These are phyloP conservation scores for Rhodomyrtus tomentosa DNA, from an alignment of 345 rosid genomes.

Conservation along the genomic window DNA sequence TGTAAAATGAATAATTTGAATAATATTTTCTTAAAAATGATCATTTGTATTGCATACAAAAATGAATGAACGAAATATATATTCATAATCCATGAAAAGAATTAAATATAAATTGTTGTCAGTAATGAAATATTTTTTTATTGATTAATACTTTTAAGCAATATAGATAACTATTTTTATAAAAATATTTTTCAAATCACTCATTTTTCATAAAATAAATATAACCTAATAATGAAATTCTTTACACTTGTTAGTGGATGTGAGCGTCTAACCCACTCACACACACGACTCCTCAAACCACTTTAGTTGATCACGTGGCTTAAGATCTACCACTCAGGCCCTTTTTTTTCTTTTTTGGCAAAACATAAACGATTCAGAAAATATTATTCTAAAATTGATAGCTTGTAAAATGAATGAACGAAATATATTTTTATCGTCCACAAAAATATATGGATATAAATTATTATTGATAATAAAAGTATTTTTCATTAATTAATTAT, in stretches of 20 bases:
- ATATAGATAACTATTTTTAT: too few relatives aligned
- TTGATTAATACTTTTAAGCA: too few relatives aligned
- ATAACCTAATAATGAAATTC: not conserved
- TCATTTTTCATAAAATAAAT: too few relatives aligned
- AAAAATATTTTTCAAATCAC: too few relatives aligned
- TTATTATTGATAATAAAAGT: not conserved
- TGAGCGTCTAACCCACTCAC: not conserved
- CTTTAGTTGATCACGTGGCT: not conserved
- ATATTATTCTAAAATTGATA: accelerated
- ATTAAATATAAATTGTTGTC: too few relatives aligned
- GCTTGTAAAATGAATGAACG: not conserved
- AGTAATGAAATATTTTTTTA: too few relatives aligned
- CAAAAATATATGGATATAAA: not conserved
- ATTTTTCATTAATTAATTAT: not conserved
- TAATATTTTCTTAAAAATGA: too few relatives aligned
- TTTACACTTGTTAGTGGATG: not conserved
- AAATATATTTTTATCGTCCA: not conserved
- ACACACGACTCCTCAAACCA: accelerated
- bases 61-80: too few relatives aligned
- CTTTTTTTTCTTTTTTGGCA: accelerated
- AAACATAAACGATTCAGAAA: not conserved
- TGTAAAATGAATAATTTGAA: too few relatives aligned
- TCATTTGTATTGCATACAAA: too few relatives aligned
- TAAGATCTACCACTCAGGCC: not conserved
- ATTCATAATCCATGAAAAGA: too few relatives aligned